Evolutionary conservation across 805 yeast species (phyloP).

Genomic region (Candida multigemmis): DNA sequence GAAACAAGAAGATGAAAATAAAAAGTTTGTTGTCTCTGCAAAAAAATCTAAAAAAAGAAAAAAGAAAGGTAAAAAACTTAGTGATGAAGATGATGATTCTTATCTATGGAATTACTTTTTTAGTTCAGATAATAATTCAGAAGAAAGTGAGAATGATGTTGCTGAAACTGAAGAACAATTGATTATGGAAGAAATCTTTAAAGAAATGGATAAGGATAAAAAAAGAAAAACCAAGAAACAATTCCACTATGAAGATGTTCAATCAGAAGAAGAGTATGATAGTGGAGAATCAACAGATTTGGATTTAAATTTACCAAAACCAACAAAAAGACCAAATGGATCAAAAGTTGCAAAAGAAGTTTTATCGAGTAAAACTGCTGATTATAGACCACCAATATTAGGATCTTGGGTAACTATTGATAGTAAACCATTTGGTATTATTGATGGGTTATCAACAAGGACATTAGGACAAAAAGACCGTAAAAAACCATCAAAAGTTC

Average conservation of each 20-base stretch:
- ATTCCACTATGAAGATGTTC: slow-evolving; percentile 1
- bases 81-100: slow-evolving; percentile 55
- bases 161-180: slow-evolving; percentile 5
- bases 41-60: slow-evolving; percentile 5
- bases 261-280: slow-evolving; percentile 27
- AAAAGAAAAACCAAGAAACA: slow-evolving; percentile 1
- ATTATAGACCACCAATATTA: slow-evolving; percentile 82
- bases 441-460: slow-evolving; percentile 89
- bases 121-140: slow-evolving; percentile 29
- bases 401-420: slow-evolving; percentile 86
- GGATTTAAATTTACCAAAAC: slow-evolving; percentile 73
- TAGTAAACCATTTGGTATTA: slow-evolving; percentile 82
- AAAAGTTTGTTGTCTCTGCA: slow-evolving; percentile 2
- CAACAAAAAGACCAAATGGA: slow-evolving; percentile 49
- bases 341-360: slow-evolving; percentile 88
- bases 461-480: slow-evolving; percentile 44
- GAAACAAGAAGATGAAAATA: slow-evolving; percentile 1
- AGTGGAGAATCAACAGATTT: slow-evolving; percentile 94
- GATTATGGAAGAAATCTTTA: slow-evolving; percentile 12
- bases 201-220: slow-evolving; percentile 13
- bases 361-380: slow-evolving; percentile 76
- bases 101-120: slow-evolving; percentile 72
- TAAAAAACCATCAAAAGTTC: background rate
- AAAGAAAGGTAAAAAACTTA: slow-evolving; percentile 6
- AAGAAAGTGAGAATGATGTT: slow-evolving; percentile 7